A percentile compares a stretch with the other conserved stretches of the same genome.
phyloP scores from a whole-genome alignment of 305 asterid species.

The Plantago lanceolata region DNA sequence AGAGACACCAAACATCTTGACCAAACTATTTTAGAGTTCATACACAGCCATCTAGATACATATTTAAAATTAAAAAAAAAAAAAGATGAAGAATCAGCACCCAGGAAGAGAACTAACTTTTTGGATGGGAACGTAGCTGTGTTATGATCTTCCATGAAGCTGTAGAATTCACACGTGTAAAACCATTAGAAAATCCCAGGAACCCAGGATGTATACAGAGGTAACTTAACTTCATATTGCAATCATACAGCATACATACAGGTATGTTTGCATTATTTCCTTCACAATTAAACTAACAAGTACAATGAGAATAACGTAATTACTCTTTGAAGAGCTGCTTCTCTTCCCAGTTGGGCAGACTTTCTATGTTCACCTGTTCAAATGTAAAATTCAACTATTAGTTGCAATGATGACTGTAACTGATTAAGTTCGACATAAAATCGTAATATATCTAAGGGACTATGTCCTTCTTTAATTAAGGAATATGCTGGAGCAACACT shows the following conservation, averaged over 20 bases:
- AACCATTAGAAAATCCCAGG: conserved; percentile 11
- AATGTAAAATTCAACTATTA: conserved; percentile 21
- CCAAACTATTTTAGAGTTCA: background rate
- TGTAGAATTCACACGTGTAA: conserved; percentile 31
- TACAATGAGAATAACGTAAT: conserved; percentile 21
- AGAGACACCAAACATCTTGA: conserved; percentile 1
- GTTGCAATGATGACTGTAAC: conserved; percentile 16
- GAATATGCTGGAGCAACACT: background rate
- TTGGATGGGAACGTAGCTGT: conserved; percentile 96
- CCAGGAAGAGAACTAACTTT: conserved; percentile 44
- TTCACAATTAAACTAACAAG: background rate
- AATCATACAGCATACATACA: background rate
- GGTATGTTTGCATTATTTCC: conserved; percentile 3
- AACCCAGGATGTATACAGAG: background rate
- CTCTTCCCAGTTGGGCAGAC: conserved; percentile 93
- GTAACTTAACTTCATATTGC: background rate
- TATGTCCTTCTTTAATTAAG: background rate
- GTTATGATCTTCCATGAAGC: conserved; percentile 99
- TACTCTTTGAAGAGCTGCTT: conserved; percentile 92
- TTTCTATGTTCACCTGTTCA: conserved; percentile 81
- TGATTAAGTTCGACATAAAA: background rate
- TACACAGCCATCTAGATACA: background rate
- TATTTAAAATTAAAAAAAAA: background rate
- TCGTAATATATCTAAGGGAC: background rate
- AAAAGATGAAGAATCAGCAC: background rate